These are phyloP conservation scores for Euphorbia corollata DNA, from an alignment of 441 rosid species.

Conservation along the genomic window DNA sequence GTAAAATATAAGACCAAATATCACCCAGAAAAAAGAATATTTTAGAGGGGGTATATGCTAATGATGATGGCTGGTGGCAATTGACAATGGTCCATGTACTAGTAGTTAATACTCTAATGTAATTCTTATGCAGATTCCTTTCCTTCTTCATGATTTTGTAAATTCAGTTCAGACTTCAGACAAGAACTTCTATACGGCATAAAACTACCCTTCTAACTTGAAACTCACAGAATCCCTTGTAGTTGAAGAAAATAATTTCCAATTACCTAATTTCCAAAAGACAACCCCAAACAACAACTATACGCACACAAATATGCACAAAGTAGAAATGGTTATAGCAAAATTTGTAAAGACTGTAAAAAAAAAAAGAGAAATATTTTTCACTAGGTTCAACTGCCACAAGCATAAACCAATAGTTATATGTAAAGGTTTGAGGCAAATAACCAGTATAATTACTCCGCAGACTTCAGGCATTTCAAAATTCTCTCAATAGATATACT, in stretches of 20 bases:
- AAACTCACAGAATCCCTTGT: neutral
- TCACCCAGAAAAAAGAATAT: too few species aligned
- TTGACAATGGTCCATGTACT: too few species aligned
- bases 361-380: neutral
- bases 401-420: neutral
- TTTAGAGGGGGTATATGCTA: too few species aligned
- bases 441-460: neutral
- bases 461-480: slow-evolving; percentile 9
- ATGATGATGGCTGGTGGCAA: neutral
- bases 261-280: neutral
- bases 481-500: slow-evolving; percentile 4
- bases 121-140: neutral
- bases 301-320: neutral
- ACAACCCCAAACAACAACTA: neutral
- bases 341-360: neutral
- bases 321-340: neutral
- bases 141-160: neutral
- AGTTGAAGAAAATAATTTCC: neutral
- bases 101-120: neutral
- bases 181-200: neutral
- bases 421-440: neutral
- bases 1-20: too few species aligned
- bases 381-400: neutral
- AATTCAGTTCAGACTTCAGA: too few species aligned
- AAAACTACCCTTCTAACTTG: neutral